Percentiles rank a stretch among this genome's conserved stretches.
These are phyloP conservation scores for Sarocladium oryzae DNA, from an alignment of 2,329 filamentous ascomycete genomes.

Conservation along the genomic window DNA sequence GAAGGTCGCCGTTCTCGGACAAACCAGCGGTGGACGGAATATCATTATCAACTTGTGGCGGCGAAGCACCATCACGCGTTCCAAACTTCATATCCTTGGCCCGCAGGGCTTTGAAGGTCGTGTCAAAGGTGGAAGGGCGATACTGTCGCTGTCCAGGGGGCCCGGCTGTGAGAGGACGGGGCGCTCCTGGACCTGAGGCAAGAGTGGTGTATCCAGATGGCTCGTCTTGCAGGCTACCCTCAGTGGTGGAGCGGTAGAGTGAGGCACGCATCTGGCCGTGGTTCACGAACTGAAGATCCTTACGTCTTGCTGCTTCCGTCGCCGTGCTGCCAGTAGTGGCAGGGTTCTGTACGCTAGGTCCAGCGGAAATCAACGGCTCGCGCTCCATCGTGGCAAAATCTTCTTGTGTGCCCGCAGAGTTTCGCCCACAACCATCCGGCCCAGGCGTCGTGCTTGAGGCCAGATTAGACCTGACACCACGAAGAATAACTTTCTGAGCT, in stretches of 20 bases:
- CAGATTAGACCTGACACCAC: conserved; percentile 10
- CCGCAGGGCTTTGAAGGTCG: conserved; percentile 24
- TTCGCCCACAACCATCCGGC: neutral
- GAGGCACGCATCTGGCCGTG: conserved; percentile 7
- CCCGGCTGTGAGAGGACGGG: conserved; percentile 46
- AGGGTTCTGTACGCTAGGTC: neutral
- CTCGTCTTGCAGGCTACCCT: conserved; percentile 13
- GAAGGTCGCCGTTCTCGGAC: neutral
- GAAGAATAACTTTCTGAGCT: conserved; percentile 38
- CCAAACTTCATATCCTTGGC: conserved; percentile 4
- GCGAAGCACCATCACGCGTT: neutral
- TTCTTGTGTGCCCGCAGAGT: neutral
- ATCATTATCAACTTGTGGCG: neutral
- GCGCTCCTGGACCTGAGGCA: conserved; percentile 32
- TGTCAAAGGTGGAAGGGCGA: conserved; percentile 36
- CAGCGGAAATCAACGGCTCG: neutral
- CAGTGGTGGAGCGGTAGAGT: conserved; percentile 9
- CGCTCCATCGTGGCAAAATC: neutral
- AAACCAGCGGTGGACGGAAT: neutral
- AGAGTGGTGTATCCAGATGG: conserved; percentile 17
- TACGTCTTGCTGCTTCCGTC: neutral
- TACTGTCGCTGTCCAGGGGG: conserved; percentile 48
- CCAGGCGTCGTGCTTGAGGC: neutral
- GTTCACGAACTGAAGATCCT: conserved; percentile 6
- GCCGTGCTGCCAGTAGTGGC: neutral